Base-by-base conservation (phyloP, 2,329 filamentous ascomycete genomes). In the Microascus cirrosus region DNA sequence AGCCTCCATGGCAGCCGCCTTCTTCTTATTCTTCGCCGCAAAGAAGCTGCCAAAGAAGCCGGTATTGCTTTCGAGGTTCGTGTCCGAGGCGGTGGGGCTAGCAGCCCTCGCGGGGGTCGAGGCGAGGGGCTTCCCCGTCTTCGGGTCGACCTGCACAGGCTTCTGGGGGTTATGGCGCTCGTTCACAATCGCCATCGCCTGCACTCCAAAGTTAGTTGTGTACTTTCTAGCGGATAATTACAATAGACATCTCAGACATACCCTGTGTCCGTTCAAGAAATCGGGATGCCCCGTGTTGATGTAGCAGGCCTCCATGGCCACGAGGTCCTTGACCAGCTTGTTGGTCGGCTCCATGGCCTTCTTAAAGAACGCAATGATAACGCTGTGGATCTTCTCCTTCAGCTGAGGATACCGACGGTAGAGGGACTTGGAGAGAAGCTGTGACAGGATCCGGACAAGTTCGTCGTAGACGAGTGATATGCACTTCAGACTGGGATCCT, bases 21-120 rank as follows among this genome's bases (percentile, higher is more conserved):
- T 97, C 83, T 99, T 99, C 85, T 97, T 99, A 78, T 97, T 99
- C 83, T 97, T 99, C 69, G 90, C 92, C 12, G 94, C 90, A 70
- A 96, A 99, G 82, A 99, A 99, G 68, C 90, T 95, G 65, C 94
- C 94, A 66, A 99, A 99, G 81, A 99, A 99, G 42, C 93, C 91
- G 60, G 81, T 77, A 68, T 89, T 89, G 57, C 72, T 71, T 61
- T 71, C 73, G 13, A 59, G 32, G 52, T 76, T 73, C 50, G 69
- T 64, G 51, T 84, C 75, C 57, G 90, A 32, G 28, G 28, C 75
- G 45, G 86, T 87, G 8, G 90, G 94, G 68, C 86, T 95, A 58
- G 82, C 81, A 51, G 89, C 84, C 62, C 91, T 85, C 56, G 79
- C 85, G 1, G 90, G 90, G 2, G 82, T 80, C 24, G 78, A 77